Evolutionary conservation across 495 filamentous ascomycete genomes (phyloP).

Genomic region (Aspergillus bertholletiae): DNA sequence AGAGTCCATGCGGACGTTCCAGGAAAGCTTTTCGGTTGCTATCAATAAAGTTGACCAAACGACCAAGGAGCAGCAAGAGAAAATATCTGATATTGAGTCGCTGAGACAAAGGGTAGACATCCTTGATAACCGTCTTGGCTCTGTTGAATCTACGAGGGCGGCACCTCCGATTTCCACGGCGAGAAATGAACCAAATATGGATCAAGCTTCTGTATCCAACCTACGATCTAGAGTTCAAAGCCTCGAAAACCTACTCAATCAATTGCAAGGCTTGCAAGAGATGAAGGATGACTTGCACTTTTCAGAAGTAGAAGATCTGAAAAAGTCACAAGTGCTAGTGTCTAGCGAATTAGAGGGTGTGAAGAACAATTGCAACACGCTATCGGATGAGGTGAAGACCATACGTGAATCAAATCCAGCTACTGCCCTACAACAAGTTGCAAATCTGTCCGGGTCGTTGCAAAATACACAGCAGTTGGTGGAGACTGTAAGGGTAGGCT

Average conservation of each 20-base stretch:
- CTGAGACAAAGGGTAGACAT: neutral
- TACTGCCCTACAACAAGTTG: neutral
- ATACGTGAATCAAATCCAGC: neutral
- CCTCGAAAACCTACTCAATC: neutral
- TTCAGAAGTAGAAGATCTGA: conserved; percentile 13
- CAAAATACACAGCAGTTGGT: neutral
- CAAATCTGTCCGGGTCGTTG: neutral
- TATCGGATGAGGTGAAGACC: conserved; percentile 7
- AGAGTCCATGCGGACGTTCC: conserved; percentile 1
- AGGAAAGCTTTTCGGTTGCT: neutral
- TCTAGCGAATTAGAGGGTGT: neutral
- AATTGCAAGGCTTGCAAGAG: conserved; percentile 10
- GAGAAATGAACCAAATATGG: neutral
- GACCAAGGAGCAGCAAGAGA: conserved; percentile 4
- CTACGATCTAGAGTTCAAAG: neutral
- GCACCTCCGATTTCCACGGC: neutral
- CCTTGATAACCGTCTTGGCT: neutral
- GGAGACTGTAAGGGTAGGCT: conserved; percentile 15
- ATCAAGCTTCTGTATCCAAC: neutral
- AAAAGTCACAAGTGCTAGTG: conserved; percentile 1
- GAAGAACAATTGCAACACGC: neutral
- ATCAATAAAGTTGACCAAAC: neutral
- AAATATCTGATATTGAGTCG: neutral
- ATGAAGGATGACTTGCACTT: conserved; percentile 20
- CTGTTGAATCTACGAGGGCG: neutral